Evolutionary conservation across 2,329 filamentous ascomycete genomes (phyloP).

Genomic region (Alternaria ventricosa): DNA sequence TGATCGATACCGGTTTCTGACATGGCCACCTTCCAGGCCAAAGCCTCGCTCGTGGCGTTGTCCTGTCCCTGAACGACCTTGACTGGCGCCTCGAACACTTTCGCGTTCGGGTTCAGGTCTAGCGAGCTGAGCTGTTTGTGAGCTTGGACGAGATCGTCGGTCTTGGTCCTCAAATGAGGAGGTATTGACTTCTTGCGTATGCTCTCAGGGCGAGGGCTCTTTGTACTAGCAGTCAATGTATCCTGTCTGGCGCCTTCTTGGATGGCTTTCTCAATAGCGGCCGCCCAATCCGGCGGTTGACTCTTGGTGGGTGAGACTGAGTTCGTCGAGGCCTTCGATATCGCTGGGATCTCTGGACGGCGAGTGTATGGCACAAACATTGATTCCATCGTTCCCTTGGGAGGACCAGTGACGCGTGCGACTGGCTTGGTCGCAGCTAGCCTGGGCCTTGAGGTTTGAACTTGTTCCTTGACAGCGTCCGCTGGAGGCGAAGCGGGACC

Average conservation of each 20-base stretch:
- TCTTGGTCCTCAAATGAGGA: conserved; percentile 1
- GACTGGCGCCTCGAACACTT: background rate
- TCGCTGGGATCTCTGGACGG: background rate
- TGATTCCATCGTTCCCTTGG: background rate
- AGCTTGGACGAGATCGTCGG: background rate
- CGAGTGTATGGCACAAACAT: background rate
- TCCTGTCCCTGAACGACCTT: background rate
- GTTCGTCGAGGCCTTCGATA: background rate
- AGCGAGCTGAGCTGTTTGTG: background rate
- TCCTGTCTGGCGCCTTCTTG: background rate
- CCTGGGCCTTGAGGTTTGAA: background rate
- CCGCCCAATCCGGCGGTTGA: background rate
- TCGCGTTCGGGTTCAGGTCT: background rate
- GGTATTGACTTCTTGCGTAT: background rate
- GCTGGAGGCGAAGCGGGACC: background rate
- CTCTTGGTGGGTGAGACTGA: background rate
- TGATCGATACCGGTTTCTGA: background rate
- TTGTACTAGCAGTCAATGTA: background rate
- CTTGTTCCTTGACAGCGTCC: background rate
- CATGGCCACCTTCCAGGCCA: background rate
- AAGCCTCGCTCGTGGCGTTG: background rate
- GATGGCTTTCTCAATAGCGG: conserved; percentile 2
- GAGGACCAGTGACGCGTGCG: background rate
- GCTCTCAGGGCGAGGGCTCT: background rate
- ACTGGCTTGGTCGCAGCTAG: background rate